Evolutionary conservation across 1,284 basidiomycete species (phyloP).

Genomic region (Meira nashicola): DNA sequence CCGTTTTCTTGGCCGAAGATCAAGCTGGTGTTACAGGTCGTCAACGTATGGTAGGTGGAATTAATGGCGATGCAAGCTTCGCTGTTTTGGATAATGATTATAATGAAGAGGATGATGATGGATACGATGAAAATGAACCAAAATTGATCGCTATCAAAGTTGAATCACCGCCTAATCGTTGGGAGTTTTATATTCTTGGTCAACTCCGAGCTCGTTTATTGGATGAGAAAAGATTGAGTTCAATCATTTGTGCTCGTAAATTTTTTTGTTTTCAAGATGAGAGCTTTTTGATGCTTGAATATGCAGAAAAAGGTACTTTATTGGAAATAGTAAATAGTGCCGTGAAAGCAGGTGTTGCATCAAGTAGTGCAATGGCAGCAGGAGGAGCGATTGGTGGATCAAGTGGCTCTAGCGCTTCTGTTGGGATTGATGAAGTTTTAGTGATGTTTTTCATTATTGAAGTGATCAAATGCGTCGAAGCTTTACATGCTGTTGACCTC

Average conservation of each 20-base stretch:
- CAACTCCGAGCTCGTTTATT: conserved; percentile 63
- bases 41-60: conserved; percentile 11
- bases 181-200: conserved; percentile 87
- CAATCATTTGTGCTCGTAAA: conserved; percentile 39
- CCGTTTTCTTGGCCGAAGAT: conserved; percentile 73
- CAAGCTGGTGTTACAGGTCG: conserved; percentile 18
- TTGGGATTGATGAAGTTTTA: conserved; percentile 77
- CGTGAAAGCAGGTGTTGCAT: conserved; percentile 55
- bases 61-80: conserved; percentile 16
- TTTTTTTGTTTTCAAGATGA: conserved; percentile 62
- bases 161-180: conserved; percentile 78
- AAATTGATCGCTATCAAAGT: conserved; percentile 80
- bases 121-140: conserved; percentile 61
- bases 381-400: conserved; percentile 29
- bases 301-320: conserved; percentile 84
- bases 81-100: conserved; percentile 53
- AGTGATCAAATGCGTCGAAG: conserved; percentile 75
- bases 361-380: conserved; percentile 1
- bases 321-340: conserved; percentile 82
- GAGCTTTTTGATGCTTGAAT: conserved; percentile 81
- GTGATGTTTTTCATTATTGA: conserved; percentile 94
- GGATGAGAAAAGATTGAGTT: conserved; percentile 20
- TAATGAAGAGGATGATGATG: conserved; percentile 63
- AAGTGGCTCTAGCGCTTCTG: conserved; percentile 13
- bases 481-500: conserved; percentile 73